Evolutionary conservation across 2,329 filamentous ascomycete species (phyloP), one percentile per base, ranked within the genome.

Genomic region (Scedosporium apiospermum): DNA sequence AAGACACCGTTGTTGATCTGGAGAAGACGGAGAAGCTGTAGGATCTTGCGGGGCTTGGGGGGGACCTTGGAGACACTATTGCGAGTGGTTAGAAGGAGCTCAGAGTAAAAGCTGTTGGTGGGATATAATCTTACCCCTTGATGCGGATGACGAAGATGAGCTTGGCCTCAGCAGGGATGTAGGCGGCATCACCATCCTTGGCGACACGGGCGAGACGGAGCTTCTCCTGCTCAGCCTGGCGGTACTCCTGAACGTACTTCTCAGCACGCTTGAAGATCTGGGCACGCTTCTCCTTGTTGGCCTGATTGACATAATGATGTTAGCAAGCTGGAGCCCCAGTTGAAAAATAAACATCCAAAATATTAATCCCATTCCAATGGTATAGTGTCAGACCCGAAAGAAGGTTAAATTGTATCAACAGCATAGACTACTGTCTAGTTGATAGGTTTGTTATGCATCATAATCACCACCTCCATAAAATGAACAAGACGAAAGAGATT

Each of bases 1-100:
- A 99, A 99, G 80, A 97, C 91, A 80, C 93, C 95, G 80, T 96
- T 98, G 91, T 99, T 99, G 90, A 99, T 99, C 86, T 99, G 95
- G 74, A 99, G 89, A 70, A 99, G 91, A 85, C 95, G 93, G 78
- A 99, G 93, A 66, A 99, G 91, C 84, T 99, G 95, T 73, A 99
- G 88, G 76, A 96, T 98, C 89, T 99, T 99, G 86, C 95, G 93
- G 81, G 96, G 96, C 90, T 99, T 98, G 73, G 95, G 95, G 77
- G 96, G 88, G 74, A 99, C 98, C 90, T 99, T 99, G 91, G 98
- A 98, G 92, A 99, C 98, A 96, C 93, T 88, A 67, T 44, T 23
- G 42, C 16, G 30, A 18, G 26, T 61, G 12, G 42, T 61, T 61
- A 61, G 57, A 59, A 64, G 60, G 30, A 3, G 26, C 62, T 67